Percentiles rank a stretch among this genome's conserved stretches.
phyloP scores from a whole-genome alignment of 805 yeast genomes.

The Zygotorulaspora chibaensis region DNA sequence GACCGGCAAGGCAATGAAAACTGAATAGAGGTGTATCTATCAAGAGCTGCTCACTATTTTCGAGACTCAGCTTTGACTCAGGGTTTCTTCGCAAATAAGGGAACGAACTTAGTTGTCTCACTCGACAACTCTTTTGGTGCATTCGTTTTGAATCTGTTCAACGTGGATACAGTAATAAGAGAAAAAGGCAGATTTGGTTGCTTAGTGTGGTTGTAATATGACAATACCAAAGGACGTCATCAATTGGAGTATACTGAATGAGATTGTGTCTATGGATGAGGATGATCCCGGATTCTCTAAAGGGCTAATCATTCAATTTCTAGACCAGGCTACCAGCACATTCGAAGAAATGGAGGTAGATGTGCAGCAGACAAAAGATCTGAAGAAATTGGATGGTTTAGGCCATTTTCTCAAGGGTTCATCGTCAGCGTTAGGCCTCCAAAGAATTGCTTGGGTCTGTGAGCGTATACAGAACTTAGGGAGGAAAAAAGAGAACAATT shows the following conservation, averaged over 20 bases:
- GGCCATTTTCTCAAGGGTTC: constrained; percentile 96
- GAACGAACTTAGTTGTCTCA: too few species aligned
- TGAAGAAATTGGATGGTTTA: constrained; percentile 60
- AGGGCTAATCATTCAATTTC: constrained; percentile 73
- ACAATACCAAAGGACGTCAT: constrained; percentile 53
- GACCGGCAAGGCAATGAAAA: background rate
- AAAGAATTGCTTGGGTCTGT: constrained; percentile 78
- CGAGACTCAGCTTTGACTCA: too few species aligned
- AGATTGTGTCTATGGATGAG: constrained; percentile 91
- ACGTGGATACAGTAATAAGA: background rate
- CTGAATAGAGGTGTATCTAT: background rate
- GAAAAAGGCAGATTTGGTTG: too few species aligned
- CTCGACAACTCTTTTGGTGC: too few species aligned
- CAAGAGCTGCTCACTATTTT: too few species aligned
- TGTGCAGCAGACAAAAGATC: constrained; percentile 38
- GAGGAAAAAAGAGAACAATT: constrained; percentile 32
- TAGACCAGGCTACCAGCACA: constrained; percentile 83
- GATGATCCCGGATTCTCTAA: constrained; percentile 89
- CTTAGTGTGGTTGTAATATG: background rate
- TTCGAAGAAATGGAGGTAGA: constrained; percentile 61
- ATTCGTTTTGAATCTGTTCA: too few species aligned
- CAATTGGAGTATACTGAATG: constrained; percentile 85
- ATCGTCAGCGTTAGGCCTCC: constrained; percentile 88
- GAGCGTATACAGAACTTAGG: constrained; percentile 93
- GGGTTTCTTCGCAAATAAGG: too few species aligned